phyloP scores from a whole-genome alignment of 768 basidiomycete species.

The Rickenella mellea region DNA sequence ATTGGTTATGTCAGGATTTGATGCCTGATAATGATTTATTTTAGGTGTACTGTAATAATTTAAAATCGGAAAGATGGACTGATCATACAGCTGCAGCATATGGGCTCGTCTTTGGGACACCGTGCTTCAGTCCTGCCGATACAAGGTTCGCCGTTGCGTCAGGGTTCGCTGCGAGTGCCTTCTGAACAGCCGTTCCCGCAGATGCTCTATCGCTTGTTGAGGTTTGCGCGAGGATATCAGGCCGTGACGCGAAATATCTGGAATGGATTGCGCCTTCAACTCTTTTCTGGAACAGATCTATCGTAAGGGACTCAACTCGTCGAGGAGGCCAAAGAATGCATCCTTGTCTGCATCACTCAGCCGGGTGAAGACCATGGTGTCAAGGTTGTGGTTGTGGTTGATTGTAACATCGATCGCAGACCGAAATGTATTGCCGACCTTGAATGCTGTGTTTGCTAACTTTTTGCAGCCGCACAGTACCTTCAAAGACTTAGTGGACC shows the following conservation, averaged over 20 bases:
- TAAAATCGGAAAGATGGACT: not conserved
- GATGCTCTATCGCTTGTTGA: constrained; percentile 11
- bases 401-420: no score
- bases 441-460: no score
- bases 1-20: constrained; percentile 29
- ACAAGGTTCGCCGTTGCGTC: constrained; percentile 30
- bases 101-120: constrained; percentile 24
- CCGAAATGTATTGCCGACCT: no score
- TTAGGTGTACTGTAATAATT: not conserved
- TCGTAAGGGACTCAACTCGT: constrained; percentile 44
- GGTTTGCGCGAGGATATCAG: constrained; percentile 42
- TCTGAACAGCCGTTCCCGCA: constrained; percentile 34
- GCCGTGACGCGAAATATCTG: constrained; percentile 70
- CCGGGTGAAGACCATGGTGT: constrained; percentile 75
- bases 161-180: constrained; percentile 33
- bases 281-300: constrained; percentile 15
- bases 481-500: no score
- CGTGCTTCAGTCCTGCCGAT: constrained; percentile 32
- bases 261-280: constrained; percentile 7
- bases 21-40: constrained; percentile 6
- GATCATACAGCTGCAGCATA: constrained; percentile 26
- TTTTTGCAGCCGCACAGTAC: no score
- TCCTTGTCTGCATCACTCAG: constrained; percentile 62
- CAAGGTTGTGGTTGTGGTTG: no score
- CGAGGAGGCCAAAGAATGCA: constrained; percentile 72